Evolutionary conservation across 345 rosid genomes (phyloP).

Genomic region (Syzygium aromaticum): DNA sequence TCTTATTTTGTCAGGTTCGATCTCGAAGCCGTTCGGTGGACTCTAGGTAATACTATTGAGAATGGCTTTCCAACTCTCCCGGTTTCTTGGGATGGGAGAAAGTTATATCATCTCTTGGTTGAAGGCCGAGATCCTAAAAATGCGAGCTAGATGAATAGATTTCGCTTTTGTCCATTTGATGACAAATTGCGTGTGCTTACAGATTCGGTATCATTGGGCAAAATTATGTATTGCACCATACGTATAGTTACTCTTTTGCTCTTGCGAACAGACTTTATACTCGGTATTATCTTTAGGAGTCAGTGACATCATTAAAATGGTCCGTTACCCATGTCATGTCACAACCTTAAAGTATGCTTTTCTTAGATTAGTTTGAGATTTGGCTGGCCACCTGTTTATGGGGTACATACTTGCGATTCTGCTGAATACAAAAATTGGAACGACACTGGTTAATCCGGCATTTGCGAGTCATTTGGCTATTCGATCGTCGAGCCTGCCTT

Average conservation of each 20-base stretch:
- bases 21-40: constrained; percentile 19
- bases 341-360: background rate
- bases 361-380: background rate
- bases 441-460: background rate
- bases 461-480: background rate
- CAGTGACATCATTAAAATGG: background rate
- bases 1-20: constrained; percentile 32
- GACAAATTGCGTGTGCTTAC: background rate
- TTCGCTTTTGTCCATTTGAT: background rate
- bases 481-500: background rate
- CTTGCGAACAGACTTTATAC: background rate
- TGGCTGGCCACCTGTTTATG: background rate
- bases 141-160: background rate
- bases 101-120: background rate
- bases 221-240: background rate
- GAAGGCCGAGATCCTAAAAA: background rate
- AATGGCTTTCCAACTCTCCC: background rate
- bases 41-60: background rate
- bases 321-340: background rate
- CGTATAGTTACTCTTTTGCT: background rate
- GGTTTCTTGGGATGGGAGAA: background rate
- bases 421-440: background rate
- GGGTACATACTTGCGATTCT: background rate
- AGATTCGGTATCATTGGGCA: background rate
- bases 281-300: background rate